Base-by-base conservation (phyloP, 768 basidiomycete species). In the Tulasnella sp. region DNA sequence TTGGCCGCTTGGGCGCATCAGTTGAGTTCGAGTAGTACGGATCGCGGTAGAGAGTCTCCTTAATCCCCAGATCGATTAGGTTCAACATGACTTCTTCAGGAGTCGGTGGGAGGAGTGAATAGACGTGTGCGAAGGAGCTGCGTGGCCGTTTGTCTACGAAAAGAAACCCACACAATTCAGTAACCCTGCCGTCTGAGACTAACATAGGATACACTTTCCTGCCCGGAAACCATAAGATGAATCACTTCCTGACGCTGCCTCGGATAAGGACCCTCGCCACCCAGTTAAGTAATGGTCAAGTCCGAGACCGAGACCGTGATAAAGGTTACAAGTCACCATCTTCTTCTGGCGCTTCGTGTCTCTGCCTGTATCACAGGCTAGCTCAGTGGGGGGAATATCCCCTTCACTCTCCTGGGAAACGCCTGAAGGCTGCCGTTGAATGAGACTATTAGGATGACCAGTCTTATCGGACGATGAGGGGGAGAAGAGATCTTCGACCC, bases 21-120 rank as follows among this genome's bases (percentile, higher is more conserved):
- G 65, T 64, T 22, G 76, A 74, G 52, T 80, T 78, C 4, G 88
- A 90, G 67, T 90, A 99, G 70, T 79, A 84, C 0, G 93, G 87
- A n/a, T 78, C 73, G 46, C 76, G 80, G 70, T 96, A 93, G 22
- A 86, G 68, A 63, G 80, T 82, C 48, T 67, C 71, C 3, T 81
- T 78, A 5, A 87, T 68, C 4, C 65, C 66, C 34, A 51, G 45
- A 0, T 29, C 49, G 21, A 75, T 76, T 63, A 78, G 70, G 0
- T 68, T 65, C 30, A 76, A 74, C 12, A 83, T 58, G 48, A 73
- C 76, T 5, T 68, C 67, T 4, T 76, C 57, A 0, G 87, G 70
- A 11, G 79, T 72, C 2, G 74, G 71, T 4, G 72, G 63, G 3
- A 54, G 25, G 46, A 60, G 62, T 12, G n/a, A 42, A 57, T 60